These are phyloP conservation scores for Lolium perenne DNA, from an alignment of 176 grass and related monocot genomes.

Conservation along the genomic window DNA sequence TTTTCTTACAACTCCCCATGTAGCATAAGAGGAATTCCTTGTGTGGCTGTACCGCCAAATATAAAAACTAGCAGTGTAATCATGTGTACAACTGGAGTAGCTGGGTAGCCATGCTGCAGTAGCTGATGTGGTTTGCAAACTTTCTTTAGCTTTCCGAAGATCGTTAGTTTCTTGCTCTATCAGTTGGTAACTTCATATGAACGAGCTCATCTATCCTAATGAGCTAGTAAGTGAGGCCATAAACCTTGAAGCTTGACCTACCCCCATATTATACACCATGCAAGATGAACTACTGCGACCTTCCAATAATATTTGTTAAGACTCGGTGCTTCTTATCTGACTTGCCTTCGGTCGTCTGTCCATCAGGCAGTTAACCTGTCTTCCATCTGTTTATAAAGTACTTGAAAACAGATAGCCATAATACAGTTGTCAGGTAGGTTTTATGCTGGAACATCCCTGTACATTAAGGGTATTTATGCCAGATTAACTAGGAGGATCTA, in stretches of 20 bases:
- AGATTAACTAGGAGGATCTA: neutral
- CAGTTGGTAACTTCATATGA: neutral
- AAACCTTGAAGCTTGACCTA: neutral
- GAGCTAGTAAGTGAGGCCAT: constrained; percentile 8
- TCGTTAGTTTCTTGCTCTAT: neutral
- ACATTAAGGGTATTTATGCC: neutral
- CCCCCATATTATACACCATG: neutral
- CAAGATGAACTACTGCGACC: neutral
- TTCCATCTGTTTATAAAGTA: neutral
- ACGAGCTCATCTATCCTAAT: neutral
- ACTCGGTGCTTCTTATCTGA: neutral
- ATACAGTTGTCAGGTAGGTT: neutral
- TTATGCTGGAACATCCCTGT: neutral
- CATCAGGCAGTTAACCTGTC: neutral
- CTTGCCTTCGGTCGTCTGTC: constrained; percentile 1
- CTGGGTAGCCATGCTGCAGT: neutral
- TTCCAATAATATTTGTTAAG: constrained; percentile 6
- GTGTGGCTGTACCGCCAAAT: neutral
- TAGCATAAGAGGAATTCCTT: neutral
- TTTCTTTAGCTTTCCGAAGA: neutral
- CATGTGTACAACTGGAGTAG: neutral
- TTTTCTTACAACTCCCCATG: neutral
- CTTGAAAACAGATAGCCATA: neutral
- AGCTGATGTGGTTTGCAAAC: neutral
- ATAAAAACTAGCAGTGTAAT: neutral